These are phyloP conservation scores for Castanea crenata DNA, from an alignment of 306 rosid genomes.

Conservation along the genomic window DNA sequence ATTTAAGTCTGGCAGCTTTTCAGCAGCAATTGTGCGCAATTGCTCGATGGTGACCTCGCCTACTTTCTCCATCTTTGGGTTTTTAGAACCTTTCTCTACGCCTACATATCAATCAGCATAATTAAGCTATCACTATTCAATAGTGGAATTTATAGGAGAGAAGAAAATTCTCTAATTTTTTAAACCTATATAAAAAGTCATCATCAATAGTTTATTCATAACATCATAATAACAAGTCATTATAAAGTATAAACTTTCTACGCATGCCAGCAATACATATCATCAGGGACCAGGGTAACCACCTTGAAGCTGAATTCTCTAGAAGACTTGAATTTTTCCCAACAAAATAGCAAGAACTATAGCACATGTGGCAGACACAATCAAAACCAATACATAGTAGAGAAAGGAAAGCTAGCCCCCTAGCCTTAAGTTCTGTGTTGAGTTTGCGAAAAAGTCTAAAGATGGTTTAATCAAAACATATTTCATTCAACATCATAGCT, in stretches of 20 bases:
- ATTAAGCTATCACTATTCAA: not conserved
- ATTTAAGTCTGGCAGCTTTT: constrained; percentile 93
- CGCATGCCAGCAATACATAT: not conserved
- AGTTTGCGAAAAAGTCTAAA: not conserved
- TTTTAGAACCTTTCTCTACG: constrained; percentile 91
- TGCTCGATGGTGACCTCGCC: constrained; percentile 90
- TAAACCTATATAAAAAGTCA: not conserved
- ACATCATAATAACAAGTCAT: not conserved
- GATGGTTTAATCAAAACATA: not conserved
- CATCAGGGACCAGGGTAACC: not conserved
- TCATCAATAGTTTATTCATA: not conserved
- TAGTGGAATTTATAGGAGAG: not conserved
- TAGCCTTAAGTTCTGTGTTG: not conserved
- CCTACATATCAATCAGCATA: constrained; percentile 46
- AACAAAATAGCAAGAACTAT: not conserved
- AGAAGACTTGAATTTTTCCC: not conserved
- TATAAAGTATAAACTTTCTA: not conserved
- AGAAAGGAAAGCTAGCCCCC: not conserved
- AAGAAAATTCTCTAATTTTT: not conserved
- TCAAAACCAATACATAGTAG: not conserved
- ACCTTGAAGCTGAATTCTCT: not conserved
- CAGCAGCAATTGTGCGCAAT: constrained; percentile 73
- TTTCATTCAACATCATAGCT: not conserved
- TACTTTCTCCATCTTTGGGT: constrained; percentile 70
- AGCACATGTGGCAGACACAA: not conserved